Conservation (phyloP, 192 early-diverging fungal genomes). For the Geosiphon pyriformis region DNA sequence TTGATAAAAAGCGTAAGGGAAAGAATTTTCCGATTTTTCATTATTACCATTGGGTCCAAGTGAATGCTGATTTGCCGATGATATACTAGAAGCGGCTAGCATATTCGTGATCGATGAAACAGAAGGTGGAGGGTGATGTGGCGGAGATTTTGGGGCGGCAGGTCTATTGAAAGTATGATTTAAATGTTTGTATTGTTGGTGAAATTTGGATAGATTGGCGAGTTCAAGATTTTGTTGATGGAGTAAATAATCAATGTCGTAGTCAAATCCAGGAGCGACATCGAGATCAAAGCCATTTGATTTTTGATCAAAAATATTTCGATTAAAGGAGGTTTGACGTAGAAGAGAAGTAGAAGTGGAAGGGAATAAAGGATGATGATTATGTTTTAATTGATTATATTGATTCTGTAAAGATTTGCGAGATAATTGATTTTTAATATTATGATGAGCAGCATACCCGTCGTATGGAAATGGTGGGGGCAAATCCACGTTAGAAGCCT, state of each 20-base stretch:
- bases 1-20: background rate
- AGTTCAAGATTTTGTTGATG: background rate
- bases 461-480: slow-evolving; percentile 10
- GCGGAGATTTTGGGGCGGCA: background rate
- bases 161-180: background rate
- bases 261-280: no score
- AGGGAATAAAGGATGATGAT: no score
- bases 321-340: background rate
- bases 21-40: background rate
- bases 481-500: background rate
- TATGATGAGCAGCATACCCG: background rate
- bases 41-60: background rate
- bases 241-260: background rate
- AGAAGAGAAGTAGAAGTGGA: background rate
- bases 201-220: no score
- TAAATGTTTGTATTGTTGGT: background rate
- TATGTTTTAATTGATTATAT: background rate
- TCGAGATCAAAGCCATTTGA: no score
- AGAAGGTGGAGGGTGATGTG: background rate
- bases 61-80: background rate
- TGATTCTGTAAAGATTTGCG: background rate
- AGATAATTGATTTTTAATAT: background rate
- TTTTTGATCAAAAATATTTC: no score
- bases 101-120: background rate
- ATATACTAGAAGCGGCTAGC: background rate